phyloP scores from a whole-genome alignment of 1,139 yeast genomes.

The Debaryomyces sp. region DNA sequence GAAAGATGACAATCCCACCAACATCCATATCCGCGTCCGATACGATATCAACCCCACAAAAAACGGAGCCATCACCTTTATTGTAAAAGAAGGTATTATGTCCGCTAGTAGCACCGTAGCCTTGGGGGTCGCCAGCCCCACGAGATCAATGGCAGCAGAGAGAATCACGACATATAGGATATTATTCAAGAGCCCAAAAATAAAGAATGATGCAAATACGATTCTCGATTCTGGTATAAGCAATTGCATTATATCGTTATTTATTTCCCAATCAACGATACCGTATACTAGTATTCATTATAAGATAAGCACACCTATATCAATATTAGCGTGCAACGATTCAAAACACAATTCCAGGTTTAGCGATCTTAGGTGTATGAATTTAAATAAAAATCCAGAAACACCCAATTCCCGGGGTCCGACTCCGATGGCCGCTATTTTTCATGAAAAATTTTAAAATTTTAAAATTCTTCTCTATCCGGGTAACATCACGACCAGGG shows the following conservation, averaged over 20 bases:
- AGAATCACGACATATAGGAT: constrained; percentile 88
- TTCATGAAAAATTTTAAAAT: too few species aligned
- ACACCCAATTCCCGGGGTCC: neutral
- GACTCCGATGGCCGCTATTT: too few species aligned
- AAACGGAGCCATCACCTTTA: constrained; percentile 79
- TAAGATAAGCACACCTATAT: neutral
- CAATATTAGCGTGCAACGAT: neutral
- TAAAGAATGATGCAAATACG: constrained; percentile 64
- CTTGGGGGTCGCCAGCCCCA: constrained; percentile 82
- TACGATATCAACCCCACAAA: constrained; percentile 71
- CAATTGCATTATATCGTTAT: constrained; percentile 6
- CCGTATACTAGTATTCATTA: neutral
- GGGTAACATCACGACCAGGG: neutral
- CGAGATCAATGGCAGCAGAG: constrained; percentile 90
- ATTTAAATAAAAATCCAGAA: neutral
- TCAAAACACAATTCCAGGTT: neutral
- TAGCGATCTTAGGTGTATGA: neutral
- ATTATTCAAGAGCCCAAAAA: constrained; percentile 86
- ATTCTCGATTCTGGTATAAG: constrained; percentile 11
- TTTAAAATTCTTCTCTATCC: neutral
- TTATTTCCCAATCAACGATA: neutral
- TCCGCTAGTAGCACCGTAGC: constrained; percentile 86
- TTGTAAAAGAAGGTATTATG: constrained; percentile 75
- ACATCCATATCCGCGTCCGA: constrained; percentile 48
- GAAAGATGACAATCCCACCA: constrained; percentile 61